phyloP scores from a whole-genome alignment of 495 filamentous ascomycete genomes.

The Clavariopsis aquatica region DNA sequence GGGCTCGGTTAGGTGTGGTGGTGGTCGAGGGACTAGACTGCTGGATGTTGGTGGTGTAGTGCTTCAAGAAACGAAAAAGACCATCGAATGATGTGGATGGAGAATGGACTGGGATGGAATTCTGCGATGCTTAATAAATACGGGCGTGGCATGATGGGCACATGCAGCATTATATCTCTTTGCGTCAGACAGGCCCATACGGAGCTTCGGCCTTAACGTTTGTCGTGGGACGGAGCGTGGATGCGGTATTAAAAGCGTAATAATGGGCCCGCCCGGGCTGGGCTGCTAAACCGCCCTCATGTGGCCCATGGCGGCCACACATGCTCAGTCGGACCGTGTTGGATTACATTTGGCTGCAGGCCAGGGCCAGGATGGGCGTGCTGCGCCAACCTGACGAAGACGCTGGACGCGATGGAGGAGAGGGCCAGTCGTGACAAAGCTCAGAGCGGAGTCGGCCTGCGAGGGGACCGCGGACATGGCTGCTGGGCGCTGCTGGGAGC shows the following conservation, averaged over 20 bases:
- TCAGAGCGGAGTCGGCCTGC: constrained; percentile 18
- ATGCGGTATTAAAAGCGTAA: constrained; percentile 35
- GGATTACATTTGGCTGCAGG: constrained; percentile 31
- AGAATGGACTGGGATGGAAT: constrained; percentile 18
- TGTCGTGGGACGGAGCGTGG: not conserved
- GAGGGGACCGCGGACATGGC: constrained; percentile 10
- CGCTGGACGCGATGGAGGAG: constrained; percentile 20
- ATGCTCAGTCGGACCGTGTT: constrained; percentile 31
- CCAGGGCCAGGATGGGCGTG: constrained; percentile 29
- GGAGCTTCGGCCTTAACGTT: constrained; percentile 35
- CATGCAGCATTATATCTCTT: constrained; percentile 37
- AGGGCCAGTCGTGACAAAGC: constrained; percentile 26
- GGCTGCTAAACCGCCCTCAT: constrained; percentile 24
- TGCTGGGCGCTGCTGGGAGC: not conserved
- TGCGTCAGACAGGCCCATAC: constrained; percentile 33
- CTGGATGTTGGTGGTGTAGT: not conserved
- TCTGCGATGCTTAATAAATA: constrained; percentile 32
- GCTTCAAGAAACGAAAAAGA: constrained; percentile 5
- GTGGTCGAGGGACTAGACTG: too few relatives aligned
- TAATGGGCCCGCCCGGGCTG: constrained; percentile 6
- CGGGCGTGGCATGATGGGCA: constrained; percentile 27
- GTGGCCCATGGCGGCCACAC: constrained; percentile 20
- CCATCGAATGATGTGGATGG: constrained; percentile 22
- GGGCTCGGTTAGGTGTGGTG: too few relatives aligned
- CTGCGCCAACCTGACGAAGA: constrained; percentile 37